These are phyloP conservation scores for Yarrowia sp. DNA, from an alignment of 805 yeast species.

Conservation along the genomic window DNA sequence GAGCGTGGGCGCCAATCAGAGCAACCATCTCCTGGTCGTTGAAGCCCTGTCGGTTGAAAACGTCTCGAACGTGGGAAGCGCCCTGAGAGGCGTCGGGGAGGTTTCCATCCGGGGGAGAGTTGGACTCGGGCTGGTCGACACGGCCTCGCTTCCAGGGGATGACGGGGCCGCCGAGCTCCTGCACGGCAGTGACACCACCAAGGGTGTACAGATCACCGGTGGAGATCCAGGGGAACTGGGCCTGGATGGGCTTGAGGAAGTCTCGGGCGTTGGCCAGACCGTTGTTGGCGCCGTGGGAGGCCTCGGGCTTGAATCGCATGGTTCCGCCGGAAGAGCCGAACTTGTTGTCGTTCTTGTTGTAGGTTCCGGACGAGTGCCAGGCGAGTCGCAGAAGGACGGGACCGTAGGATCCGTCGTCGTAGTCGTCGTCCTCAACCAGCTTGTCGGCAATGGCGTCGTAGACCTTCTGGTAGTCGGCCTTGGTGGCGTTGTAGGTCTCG, in stretches of 20 bases:
- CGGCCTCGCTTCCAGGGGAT: conserved; percentile 83
- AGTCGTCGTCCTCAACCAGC: conserved; percentile 53
- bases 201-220: conserved; percentile 82
- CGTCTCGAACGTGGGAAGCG: conserved; percentile 66
- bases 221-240: conserved; percentile 70
- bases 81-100: conserved; percentile 77
- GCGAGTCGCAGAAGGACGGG: conserved; percentile 77
- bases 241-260: conserved; percentile 62
- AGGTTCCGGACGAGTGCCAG: conserved; percentile 88
- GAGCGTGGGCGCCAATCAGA: conserved; percentile 74
- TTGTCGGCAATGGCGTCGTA: conserved; percentile 79
- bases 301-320: conserved; percentile 60
- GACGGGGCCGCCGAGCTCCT: conserved; percentile 79
- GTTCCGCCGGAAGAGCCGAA: conserved; percentile 73
- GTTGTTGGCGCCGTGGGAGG: conserved; percentile 63
- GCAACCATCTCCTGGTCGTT: conserved; percentile 76
- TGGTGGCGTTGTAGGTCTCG: conserved; percentile 48
- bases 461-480: conserved; percentile 71
- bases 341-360: conserved; percentile 56
- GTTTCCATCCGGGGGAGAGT: conserved; percentile 69
- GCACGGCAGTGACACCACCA: conserved; percentile 80
- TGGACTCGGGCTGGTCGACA: conserved; percentile 59
- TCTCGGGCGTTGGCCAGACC: conserved; percentile 68
- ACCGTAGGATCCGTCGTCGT: conserved; percentile 74
- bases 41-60: conserved; percentile 71